Conservation (phyloP, 441 rosid species). For the Gossypium davidsonii region DNA sequence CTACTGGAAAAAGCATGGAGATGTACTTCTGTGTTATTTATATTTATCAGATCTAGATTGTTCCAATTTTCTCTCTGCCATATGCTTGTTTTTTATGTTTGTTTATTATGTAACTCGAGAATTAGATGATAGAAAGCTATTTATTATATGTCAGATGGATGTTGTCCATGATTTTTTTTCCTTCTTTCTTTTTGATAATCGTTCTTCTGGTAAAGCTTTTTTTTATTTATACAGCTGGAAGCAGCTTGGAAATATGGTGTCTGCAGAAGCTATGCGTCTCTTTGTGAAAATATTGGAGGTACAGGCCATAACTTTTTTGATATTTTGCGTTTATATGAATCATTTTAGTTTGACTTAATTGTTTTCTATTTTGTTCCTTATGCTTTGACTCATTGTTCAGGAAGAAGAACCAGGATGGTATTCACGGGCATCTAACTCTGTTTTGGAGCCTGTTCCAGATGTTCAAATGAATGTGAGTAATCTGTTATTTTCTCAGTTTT, state of each 20-base stretch:
- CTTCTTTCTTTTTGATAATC: not conserved
- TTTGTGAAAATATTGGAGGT: constrained; percentile 99
- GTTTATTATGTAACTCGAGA: not conserved
- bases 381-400: constrained; percentile 27
- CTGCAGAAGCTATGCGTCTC: constrained; percentile 97
- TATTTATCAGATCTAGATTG: too few species aligned
- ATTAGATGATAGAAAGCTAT: not conserved
- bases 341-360: not conserved
- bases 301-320: constrained; percentile 15
- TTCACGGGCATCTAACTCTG: constrained; percentile 72
- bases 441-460: constrained; percentile 61
- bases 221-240: constrained; percentile 67
- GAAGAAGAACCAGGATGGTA: constrained; percentile 99
- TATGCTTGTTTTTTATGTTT: not conserved
- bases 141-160: not conserved
- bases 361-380: constrained; percentile 11
- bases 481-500: not conserved
- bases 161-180: not conserved
- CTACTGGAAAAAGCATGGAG: too few species aligned
- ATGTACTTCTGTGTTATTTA: too few species aligned
- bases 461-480: constrained; percentile 70
- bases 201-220: constrained; percentile 13
- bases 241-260: constrained; percentile 84
- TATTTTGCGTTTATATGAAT: constrained; percentile 6
- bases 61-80: too few species aligned